These are phyloP conservation scores for Leucosporidium scottii DNA, from an alignment of 768 basidiomycete species.

Conservation along the genomic window DNA sequence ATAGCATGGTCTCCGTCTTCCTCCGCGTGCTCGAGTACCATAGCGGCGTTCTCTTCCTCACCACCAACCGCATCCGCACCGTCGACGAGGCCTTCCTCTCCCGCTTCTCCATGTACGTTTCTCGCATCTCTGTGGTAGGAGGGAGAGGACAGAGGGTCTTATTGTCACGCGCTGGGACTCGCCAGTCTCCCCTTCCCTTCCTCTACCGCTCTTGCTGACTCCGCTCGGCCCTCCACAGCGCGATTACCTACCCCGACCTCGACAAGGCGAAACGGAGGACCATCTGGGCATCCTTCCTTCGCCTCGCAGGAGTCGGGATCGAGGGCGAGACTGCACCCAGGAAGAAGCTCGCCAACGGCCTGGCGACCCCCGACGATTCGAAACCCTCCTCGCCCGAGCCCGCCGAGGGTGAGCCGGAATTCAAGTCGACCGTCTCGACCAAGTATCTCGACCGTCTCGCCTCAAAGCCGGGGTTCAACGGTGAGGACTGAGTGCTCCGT, in stretches of 20 bases:
- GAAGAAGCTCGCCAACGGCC: neutral
- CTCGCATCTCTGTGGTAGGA: too few species aligned
- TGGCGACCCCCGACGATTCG: neutral
- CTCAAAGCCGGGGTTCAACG: slow-evolving; percentile 51
- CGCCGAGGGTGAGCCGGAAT: slow-evolving; percentile 8
- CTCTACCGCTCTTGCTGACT: neutral
- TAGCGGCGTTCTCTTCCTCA: slow-evolving; percentile 46
- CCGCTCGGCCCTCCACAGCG: slow-evolving; percentile 48
- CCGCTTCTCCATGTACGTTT: slow-evolving; percentile 39
- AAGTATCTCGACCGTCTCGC: slow-evolving; percentile 51
- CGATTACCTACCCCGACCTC: slow-evolving; percentile 59
- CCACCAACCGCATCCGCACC: slow-evolving; percentile 44
- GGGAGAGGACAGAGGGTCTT: too few species aligned
- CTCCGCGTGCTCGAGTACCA: slow-evolving; percentile 42
- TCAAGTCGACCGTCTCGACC: slow-evolving; percentile 40
- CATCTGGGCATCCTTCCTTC: slow-evolving; percentile 60
- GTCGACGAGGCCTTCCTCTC: slow-evolving; percentile 66
- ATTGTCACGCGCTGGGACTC: too few species aligned
- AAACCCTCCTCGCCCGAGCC: neutral
- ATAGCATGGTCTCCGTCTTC: slow-evolving; percentile 68
- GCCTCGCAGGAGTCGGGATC: slow-evolving; percentile 41
- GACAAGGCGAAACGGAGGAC: slow-evolving; percentile 51
- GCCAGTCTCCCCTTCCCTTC: neutral
- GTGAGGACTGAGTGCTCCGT: slow-evolving; percentile 44
- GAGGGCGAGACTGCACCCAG: neutral